Conservation (phyloP, 805 yeast genomes). For the Metschnikowia borealis region DNA sequence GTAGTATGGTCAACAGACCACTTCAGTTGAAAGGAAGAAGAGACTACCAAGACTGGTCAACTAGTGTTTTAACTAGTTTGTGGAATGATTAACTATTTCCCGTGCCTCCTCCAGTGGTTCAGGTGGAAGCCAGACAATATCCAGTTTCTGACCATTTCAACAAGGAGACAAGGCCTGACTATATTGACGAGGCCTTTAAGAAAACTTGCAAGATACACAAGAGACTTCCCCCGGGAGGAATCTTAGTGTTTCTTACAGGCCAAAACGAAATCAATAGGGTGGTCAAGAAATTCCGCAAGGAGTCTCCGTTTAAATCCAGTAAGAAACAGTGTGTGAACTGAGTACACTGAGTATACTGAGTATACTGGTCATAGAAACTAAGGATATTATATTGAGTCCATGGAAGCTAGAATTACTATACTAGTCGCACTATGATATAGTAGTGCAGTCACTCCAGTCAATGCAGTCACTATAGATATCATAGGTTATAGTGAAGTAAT, state of each 20-base stretch:
- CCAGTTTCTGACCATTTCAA: conserved; percentile 93
- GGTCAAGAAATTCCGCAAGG: conserved; percentile 63
- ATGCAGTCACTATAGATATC: no score
- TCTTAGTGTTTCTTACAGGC: conserved; percentile 87
- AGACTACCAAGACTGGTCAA: no score
- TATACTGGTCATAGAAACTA: no score
- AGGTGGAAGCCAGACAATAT: conserved; percentile 88
- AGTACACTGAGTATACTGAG: no score
- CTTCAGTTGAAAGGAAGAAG: background rate
- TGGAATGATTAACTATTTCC: conserved; percentile 36
- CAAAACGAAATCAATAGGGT: conserved; percentile 82
- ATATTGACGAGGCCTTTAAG: conserved; percentile 78
- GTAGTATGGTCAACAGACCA: background rate
- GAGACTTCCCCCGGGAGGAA: conserved; percentile 89
- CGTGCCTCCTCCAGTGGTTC: conserved; percentile 78
- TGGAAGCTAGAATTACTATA: no score
- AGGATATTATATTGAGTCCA: no score
- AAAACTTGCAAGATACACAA: conserved; percentile 86
- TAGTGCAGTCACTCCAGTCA: no score
- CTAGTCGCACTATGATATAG: no score
- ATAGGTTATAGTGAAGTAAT: no score
- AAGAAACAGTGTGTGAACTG: conserved; percentile 7
- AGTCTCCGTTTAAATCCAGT: conserved; percentile 53
- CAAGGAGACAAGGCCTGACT: conserved; percentile 70
- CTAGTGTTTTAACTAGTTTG: no score